phyloP scores from a whole-genome alignment of 305 asterid species.

The Fraxinus angustifolia region DNA sequence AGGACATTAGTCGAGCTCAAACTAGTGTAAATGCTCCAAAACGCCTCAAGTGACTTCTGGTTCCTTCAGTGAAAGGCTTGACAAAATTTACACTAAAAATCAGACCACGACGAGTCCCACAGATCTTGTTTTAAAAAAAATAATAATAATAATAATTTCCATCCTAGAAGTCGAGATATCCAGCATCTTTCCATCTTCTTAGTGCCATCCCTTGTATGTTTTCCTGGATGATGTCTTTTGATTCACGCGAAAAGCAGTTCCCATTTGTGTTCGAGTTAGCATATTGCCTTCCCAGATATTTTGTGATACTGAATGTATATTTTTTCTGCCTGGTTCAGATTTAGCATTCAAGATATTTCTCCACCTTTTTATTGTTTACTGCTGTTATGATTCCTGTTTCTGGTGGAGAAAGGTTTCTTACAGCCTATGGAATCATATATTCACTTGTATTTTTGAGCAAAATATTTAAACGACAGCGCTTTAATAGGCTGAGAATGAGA shows the following conservation, averaged over 20 bases:
- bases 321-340: not conserved
- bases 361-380: not conserved
- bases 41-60: slow-evolving; percentile 15
- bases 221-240: not conserved
- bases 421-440: not conserved
- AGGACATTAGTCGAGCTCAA: slow-evolving; percentile 13
- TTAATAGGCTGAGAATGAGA: not conserved
- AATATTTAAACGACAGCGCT: not conserved
- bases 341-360: not conserved
- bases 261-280: not conserved
- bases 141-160: not conserved
- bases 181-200: slow-evolving; percentile 13
- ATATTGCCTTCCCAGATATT: not conserved
- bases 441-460: not conserved
- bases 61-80: slow-evolving; percentile 7
- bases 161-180: slow-evolving; percentile 4
- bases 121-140: not conserved
- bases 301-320: not conserved
- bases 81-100: not conserved
- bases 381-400: not conserved
- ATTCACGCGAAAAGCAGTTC: not conserved
- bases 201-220: not conserved
- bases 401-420: not conserved
- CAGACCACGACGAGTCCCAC: not conserved
- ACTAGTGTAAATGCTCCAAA: slow-evolving; percentile 23